A percentile compares a stretch with the other conserved stretches of the same genome.
Conservation (phyloP, 805 yeast genomes). For the Peterozyma toletana region DNA sequence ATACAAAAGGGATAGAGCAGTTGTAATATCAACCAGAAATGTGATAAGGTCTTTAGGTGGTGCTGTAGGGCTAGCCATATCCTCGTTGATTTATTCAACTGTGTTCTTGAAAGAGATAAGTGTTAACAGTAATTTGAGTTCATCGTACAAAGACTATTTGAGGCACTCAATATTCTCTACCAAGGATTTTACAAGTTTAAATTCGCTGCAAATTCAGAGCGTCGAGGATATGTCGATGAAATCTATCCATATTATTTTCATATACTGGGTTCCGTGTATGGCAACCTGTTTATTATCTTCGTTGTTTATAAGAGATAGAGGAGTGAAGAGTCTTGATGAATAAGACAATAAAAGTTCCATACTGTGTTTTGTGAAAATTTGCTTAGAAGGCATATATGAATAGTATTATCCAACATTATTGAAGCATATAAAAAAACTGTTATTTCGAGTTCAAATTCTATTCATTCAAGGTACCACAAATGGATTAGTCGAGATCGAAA, state of each 20-base stretch:
- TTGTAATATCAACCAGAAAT: conserved; percentile 50
- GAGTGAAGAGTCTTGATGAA: conserved; percentile 30
- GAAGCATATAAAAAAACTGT: too few relatives aligned
- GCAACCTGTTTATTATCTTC: conserved; percentile 24
- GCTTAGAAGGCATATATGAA: too few relatives aligned
- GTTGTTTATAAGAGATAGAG: conserved; percentile 26
- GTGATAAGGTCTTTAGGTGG: conserved; percentile 55
- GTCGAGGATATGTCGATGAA: conserved; percentile 24
- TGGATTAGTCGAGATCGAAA: too few relatives aligned
- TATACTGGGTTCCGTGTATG: conserved; percentile 27
- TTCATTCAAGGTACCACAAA: too few relatives aligned
- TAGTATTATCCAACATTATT: too few relatives aligned
- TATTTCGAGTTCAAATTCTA: too few relatives aligned
- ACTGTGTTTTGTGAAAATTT: too few relatives aligned
- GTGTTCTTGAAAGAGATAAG: conserved; percentile 12
- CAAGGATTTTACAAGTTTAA: conserved; percentile 16
- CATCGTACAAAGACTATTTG: conserved; percentile 12
- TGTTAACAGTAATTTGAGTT: conserved; percentile 7
- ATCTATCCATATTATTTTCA: conserved; percentile 26
- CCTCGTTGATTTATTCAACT: conserved; percentile 20
- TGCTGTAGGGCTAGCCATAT: conserved; percentile 48
- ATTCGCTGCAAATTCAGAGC: conserved; percentile 13
- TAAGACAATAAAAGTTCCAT: too few relatives aligned
- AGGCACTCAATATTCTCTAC: conserved; percentile 18
- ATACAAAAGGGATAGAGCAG: conserved; percentile 44